Base-by-base conservation (phyloP, 2,329 filamentous ascomycete species). In the Chaetothyriales sp. region DNA sequence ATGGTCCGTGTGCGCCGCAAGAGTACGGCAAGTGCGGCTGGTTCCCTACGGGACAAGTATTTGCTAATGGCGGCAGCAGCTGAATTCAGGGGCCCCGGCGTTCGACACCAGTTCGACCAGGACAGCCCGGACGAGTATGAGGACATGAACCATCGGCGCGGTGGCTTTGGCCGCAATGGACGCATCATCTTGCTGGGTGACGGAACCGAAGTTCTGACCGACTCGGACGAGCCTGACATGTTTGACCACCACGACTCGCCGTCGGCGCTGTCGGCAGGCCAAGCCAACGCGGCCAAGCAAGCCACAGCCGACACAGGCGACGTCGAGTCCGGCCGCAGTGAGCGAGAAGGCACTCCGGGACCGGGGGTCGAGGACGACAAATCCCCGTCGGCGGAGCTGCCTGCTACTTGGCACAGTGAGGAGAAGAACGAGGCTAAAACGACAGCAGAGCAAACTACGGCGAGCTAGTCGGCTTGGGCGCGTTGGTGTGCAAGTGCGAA, bases 1-100 rank as follows among this genome's bases (percentile, higher is more conserved):
- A 98, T 72, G 92, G 92, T 64, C 92, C 92, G 68, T 97, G 90
- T 76, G 92, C 92, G 69, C 92, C 92, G 72, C 92, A 90, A 66
- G 92, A 98, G 82, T 98, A 97, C 77, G 92, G 92, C 89, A 90
- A 83, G 88, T 81, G 73, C 67, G 67, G 68, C 72, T 70, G 69
- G 66, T 62, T 62, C 64, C 61, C 65, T 64, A 60, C 59, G 60
- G 63, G 60, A 63, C 65, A 65, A 65, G 64, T 47, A 58, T 62
- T 63, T 61, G 64, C 62, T 59, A 68, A 71, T 66, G 70, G 69
- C 60, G 62, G 60, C 60, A 59, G 60, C 64, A 90, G 86, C 86
- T 71, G 85, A 90, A 72, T 89, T 89, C 74, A 83, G 86, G 62
- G 86, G 86, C 61, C 86, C 86, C 55, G 85, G 85, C 58, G 82